Conservation (phyloP, 2,329 filamentous ascomycete species). For the Trichoderma sp. region DNA sequence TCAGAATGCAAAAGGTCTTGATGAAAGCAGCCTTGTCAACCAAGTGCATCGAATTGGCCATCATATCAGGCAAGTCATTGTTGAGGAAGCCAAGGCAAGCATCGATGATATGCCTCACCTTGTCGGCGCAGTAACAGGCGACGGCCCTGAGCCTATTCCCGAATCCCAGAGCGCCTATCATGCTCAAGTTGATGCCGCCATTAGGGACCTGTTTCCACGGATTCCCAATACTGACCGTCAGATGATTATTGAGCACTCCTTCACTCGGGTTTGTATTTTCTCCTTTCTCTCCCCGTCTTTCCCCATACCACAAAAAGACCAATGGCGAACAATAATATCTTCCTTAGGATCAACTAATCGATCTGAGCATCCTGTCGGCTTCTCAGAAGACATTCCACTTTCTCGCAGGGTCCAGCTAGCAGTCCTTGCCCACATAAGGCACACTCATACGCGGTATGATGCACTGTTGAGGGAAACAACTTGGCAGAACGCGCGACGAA, state of each 20-base stretch:
- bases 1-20: slow-evolving; percentile 35
- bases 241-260: slow-evolving; percentile 63
- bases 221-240: slow-evolving; percentile 66
- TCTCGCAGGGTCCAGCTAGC: slow-evolving; percentile 65
- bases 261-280: slow-evolving; percentile 55
- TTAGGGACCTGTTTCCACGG: slow-evolving; percentile 64
- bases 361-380: slow-evolving; percentile 58
- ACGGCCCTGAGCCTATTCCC: slow-evolving; percentile 59
- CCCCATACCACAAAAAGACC: not conserved
- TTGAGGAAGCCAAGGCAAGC: slow-evolving; percentile 52
- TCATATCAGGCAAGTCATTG: slow-evolving; percentile 60
- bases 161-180: slow-evolving; percentile 61
- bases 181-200: slow-evolving; percentile 60
- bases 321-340: slow-evolving; percentile 25
- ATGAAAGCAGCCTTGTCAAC: slow-evolving; percentile 45
- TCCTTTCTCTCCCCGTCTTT: not conserved
- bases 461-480: slow-evolving; percentile 58
- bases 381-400: slow-evolving; percentile 56
- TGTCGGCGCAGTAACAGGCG: slow-evolving; percentile 28
- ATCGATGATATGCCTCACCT: slow-evolving; percentile 32
- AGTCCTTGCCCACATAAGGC: slow-evolving; percentile 66
- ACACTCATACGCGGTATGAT: slow-evolving; percentile 68
- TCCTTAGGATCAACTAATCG: slow-evolving; percentile 50
- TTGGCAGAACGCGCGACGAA: slow-evolving; percentile 61
- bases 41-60: slow-evolving; percentile 63